A percentile compares a stretch with the other conserved stretches of the same genome.
phyloP scores from a whole-genome alignment of 2,329 filamentous ascomycete genomes.

The Triangularia verruculosa region DNA sequence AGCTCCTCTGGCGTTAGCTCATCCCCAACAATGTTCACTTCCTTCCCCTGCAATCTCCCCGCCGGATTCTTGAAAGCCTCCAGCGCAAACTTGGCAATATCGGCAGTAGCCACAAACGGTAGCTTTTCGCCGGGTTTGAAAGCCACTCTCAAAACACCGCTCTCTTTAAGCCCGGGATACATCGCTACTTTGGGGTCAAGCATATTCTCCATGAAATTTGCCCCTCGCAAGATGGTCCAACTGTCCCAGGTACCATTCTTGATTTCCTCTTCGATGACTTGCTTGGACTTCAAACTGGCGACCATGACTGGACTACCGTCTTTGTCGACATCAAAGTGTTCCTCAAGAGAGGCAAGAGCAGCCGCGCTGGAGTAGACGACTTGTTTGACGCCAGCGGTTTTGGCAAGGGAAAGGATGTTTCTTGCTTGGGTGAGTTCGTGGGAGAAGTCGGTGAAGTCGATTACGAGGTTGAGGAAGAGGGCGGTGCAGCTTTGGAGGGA shows the following conservation, averaged over 20 bases:
- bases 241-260: slow-evolving; percentile 36
- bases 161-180: slow-evolving; percentile 36
- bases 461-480: slow-evolving; percentile 36
- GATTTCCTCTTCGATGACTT: slow-evolving; percentile 39
- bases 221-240: slow-evolving; percentile 50
- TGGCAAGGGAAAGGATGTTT: slow-evolving; percentile 37
- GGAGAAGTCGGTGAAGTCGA: slow-evolving; percentile 32
- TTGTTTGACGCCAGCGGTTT: slow-evolving; percentile 37
- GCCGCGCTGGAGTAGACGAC: slow-evolving; percentile 38
- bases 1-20: slow-evolving; percentile 1
- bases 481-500: slow-evolving; percentile 30
- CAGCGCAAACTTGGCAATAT: slow-evolving; percentile 46
- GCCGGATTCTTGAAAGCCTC: slow-evolving; percentile 36
- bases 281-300: slow-evolving; percentile 39
- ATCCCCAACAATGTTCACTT: slow-evolving; percentile 15
- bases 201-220: slow-evolving; percentile 52
- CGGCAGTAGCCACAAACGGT: slow-evolving; percentile 44
- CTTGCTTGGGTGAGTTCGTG: slow-evolving; percentile 33
- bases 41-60: slow-evolving; percentile 11
- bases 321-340: slow-evolving; percentile 19
- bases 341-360: slow-evolving; percentile 30
- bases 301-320: slow-evolving; percentile 32
- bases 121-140: slow-evolving; percentile 36
- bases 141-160: slow-evolving; percentile 39
- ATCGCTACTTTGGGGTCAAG: slow-evolving; percentile 40